Evolutionary conservation across 106 monocot genomes (phyloP).

Genomic region (Dactylorhiza incarnata): DNA sequence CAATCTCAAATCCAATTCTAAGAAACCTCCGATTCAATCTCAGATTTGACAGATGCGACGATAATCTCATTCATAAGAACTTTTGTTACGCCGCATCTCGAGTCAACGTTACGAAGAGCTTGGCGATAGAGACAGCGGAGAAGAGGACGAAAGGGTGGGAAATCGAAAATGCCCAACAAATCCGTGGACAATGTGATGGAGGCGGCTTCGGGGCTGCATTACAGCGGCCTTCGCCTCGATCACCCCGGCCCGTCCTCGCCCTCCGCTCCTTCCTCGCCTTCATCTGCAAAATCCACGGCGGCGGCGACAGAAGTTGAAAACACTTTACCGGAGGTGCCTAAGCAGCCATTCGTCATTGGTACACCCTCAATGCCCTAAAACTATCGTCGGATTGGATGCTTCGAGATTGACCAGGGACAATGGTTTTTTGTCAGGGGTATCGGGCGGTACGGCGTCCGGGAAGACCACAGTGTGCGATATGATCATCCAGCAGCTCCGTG

Average conservation of each 20-base stretch:
- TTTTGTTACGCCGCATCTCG: no score
- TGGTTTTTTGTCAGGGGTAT: slow-evolving; percentile 35
- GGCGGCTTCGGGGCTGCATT: slow-evolving; percentile 16
- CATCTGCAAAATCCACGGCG: background rate
- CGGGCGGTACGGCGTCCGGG: slow-evolving; percentile 69
- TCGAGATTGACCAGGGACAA: background rate
- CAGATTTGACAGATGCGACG: no score
- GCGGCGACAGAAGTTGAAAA: slow-evolving; percentile 5
- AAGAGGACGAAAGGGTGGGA: no score
- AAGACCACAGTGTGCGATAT: slow-evolving; percentile 82
- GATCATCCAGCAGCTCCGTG: slow-evolving; percentile 72
- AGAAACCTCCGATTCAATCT: no score
- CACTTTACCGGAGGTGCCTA: slow-evolving; percentile 11
- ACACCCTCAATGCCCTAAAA: background rate
- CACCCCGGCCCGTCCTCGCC: slow-evolving; percentile 6
- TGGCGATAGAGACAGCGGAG: no score
- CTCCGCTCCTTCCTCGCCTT: slow-evolving; percentile 6
- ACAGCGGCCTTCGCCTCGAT: slow-evolving; percentile 13
- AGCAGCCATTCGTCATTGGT: slow-evolving; percentile 80
- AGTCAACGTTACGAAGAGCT: no score
- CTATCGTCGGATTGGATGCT: background rate
- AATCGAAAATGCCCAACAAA: slow-evolving; percentile 10
- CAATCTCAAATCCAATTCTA: no score
- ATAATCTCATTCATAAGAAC: no score
- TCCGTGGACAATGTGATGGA: slow-evolving; percentile 9